Evolutionary conservation across 805 yeast genomes (phyloP).

Genomic region (Ogataea dorogensis): DNA sequence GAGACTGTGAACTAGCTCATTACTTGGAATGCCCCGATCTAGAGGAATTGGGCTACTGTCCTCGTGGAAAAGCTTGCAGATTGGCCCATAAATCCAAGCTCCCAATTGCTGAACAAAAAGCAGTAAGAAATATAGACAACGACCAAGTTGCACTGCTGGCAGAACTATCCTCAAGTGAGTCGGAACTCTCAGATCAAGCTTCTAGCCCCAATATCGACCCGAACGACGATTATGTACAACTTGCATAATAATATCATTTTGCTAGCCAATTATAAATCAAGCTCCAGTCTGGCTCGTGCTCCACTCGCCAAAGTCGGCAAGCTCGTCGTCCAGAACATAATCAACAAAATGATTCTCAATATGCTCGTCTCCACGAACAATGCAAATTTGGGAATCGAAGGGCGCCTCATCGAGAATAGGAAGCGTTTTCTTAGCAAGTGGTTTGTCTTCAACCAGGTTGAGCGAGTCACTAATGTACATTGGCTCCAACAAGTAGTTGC

Average conservation of each 20-base stretch:
- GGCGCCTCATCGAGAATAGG: constrained; percentile 15
- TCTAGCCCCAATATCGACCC: constrained; percentile 14
- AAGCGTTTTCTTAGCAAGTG: constrained; percentile 11
- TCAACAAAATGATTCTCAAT: constrained; percentile 15
- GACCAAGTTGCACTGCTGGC: constrained; percentile 26
- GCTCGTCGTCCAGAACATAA: constrained; percentile 23
- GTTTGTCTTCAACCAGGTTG: constrained; percentile 17
- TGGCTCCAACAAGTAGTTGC: constrained; percentile 15
- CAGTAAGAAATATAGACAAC: constrained; percentile 31
- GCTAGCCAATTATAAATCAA: constrained; percentile 9
- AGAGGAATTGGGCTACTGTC: constrained; percentile 59
- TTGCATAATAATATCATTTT: constrained; percentile 7
- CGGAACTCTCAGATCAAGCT: constrained; percentile 11
- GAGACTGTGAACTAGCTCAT: constrained; percentile 56
- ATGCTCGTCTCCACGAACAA: constrained; percentile 21
- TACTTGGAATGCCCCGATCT: constrained; percentile 68
- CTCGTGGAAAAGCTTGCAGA: constrained; percentile 50
- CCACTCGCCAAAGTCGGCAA: constrained; percentile 19
- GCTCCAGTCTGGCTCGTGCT: constrained; percentile 8
- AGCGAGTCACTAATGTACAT: constrained; percentile 17
- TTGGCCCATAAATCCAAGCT: constrained; percentile 43
- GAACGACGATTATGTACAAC: constrained; percentile 21
- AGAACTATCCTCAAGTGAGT: constrained; percentile 13
- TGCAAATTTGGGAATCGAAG: constrained; percentile 24
- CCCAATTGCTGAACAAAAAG: constrained; percentile 7